Conservation (phyloP, 192 early-diverging fungal species). For the Entomortierella lignicola region DNA sequence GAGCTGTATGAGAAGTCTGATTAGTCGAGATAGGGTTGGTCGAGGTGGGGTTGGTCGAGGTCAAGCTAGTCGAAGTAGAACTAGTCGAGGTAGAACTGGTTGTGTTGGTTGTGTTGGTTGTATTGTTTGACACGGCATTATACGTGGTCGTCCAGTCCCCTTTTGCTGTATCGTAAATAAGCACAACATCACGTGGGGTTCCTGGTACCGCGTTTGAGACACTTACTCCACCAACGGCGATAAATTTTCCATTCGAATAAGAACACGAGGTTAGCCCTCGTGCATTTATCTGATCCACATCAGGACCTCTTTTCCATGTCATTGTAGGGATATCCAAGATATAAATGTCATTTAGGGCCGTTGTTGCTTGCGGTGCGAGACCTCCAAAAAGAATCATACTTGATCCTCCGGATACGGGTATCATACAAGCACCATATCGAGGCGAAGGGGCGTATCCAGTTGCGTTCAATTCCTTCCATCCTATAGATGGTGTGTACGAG, state of each 20-base stretch:
- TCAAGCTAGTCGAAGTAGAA: no score
- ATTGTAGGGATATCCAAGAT: slow-evolving; percentile 14
- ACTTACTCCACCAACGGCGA: no score
- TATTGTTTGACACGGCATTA: no score
- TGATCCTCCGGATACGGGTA: neutral
- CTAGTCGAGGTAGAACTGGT: no score
- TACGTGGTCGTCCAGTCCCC: no score
- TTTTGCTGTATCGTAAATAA: neutral
- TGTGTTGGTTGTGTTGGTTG: no score
- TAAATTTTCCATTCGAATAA: slow-evolving; percentile 11
- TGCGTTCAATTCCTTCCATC: neutral
- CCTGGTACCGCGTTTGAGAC: no score
- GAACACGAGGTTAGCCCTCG: slow-evolving; percentile 12
- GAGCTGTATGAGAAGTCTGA: no score
- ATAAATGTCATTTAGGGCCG: slow-evolving; percentile 15
- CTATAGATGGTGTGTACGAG: neutral
- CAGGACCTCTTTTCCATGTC: slow-evolving; percentile 15
- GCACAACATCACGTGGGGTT: neutral
- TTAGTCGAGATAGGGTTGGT: no score
- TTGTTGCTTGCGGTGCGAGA: neutral
- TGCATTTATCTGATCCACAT: neutral
- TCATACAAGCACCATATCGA: neutral
- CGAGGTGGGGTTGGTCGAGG: no score
- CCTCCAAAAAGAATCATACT: slow-evolving; percentile 39
- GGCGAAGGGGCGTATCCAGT: neutral